Evolutionary conservation across 306 rosid species (phyloP).

Genomic region (Boehmeria nivea): DNA sequence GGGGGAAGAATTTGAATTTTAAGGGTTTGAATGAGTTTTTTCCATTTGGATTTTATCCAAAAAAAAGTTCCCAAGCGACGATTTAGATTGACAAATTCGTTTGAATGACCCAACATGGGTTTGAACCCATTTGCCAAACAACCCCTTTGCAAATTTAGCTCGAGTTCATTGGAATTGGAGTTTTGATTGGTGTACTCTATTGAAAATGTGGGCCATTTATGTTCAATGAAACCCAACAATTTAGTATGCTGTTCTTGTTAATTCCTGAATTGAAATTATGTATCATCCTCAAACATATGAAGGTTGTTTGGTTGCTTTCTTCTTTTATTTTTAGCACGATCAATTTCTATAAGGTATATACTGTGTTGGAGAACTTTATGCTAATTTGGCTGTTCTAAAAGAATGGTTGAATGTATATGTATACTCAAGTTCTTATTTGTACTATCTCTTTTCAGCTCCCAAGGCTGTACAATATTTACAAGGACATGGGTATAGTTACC

Average conservation of each 20-base stretch:
- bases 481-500: conserved; percentile 97
- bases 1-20: too few relatives aligned
- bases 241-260: background rate
- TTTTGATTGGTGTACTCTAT: too few relatives aligned
- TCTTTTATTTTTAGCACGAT: background rate
- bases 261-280: background rate
- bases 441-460: conserved; percentile 64
- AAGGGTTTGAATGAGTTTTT: too few relatives aligned
- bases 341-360: background rate
- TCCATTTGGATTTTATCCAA: too few relatives aligned
- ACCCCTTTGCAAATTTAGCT: too few relatives aligned
- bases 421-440: conserved; percentile 12
- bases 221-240: background rate
- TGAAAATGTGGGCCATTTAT: background rate
- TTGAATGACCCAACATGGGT: too few relatives aligned
- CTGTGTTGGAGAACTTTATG: conserved; percentile 1
- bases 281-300: background rate
- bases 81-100: too few relatives aligned
- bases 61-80: too few relatives aligned
- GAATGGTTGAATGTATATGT: background rate
- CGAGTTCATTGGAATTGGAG: too few relatives aligned
- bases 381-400: conserved; percentile 4
- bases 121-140: too few relatives aligned
- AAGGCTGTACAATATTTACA: conserved; percentile 80
- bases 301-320: background rate